Conservation (phyloP, 345 rosid species). For the Rhodamnia rubescens region DNA sequence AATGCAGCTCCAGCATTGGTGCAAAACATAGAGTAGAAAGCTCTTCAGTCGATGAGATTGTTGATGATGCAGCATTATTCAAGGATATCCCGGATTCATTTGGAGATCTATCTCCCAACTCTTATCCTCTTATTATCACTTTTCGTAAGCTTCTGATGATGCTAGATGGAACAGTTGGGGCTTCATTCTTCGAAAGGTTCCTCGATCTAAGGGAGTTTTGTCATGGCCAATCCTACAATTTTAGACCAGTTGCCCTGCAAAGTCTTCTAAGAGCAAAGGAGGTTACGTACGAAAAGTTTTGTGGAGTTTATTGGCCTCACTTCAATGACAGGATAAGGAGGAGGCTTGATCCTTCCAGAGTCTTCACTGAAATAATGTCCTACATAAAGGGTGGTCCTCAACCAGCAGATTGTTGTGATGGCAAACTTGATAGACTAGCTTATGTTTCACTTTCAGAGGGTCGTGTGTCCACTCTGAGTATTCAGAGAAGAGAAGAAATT, state of each 20-base stretch:
- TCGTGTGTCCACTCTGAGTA: constrained; percentile 21
- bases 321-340: constrained; percentile 19
- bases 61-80: constrained; percentile 19
- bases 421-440: constrained; percentile 18
- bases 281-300: constrained; percentile 32
- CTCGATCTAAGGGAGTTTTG: constrained; percentile 12
- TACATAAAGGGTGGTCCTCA: constrained; percentile 35
- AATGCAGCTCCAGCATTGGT: constrained; percentile 20
- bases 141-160: constrained; percentile 42
- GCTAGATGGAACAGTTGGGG: constrained; percentile 44
- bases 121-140: constrained; percentile 40
- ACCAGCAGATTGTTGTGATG: constrained; percentile 9
- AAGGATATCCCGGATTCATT: constrained; percentile 35
- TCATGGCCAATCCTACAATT: constrained; percentile 2
- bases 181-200: constrained; percentile 34
- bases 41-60: constrained; percentile 11
- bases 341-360: constrained; percentile 29
- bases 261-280: constrained; percentile 27
- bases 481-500: constrained; percentile 10
- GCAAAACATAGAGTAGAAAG: constrained; percentile 9
- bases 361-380: constrained; percentile 41
- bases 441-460: constrained; percentile 23
- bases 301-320: constrained; percentile 39
- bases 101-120: constrained; percentile 11
- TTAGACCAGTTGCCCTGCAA: constrained; percentile 9